Conservation (phyloP, 345 rosid species). For the Mangifera indica region DNA sequence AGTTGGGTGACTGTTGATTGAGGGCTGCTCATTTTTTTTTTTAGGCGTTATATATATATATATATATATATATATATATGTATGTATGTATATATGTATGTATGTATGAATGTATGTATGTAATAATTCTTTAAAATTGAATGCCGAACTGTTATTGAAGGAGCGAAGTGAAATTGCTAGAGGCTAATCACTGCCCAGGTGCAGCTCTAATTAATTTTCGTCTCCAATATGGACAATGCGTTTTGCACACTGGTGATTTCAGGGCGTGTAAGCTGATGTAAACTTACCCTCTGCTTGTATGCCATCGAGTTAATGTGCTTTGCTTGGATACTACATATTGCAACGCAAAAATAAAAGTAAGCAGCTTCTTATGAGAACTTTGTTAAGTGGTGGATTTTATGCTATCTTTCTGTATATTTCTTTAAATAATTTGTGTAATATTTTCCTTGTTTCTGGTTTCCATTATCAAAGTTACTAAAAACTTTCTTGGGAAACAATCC, state of each 20-base stretch:
- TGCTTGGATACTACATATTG: conserved; percentile 83
- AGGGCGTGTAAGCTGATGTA: conserved; percentile 71
- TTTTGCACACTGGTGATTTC: conserved; percentile 86
- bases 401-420: neutral
- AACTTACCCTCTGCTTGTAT: conserved; percentile 46
- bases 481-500: conserved; percentile 56
- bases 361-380: conserved; percentile 10
- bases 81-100: no score
- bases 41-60: conserved; percentile 28
- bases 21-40: neutral
- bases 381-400: neutral
- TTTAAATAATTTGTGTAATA: neutral
- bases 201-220: conserved; percentile 66
- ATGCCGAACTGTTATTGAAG: conserved; percentile 47
- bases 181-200: conserved; percentile 85
- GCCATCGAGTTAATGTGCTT: conserved; percentile 51
- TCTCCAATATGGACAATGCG: conserved; percentile 53
- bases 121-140: conserved; percentile 52
- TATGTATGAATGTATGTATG: no score
- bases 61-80: no score
- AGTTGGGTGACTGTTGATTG: neutral
- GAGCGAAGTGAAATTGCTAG: conserved; percentile 56
- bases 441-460: conserved; percentile 57
- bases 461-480: conserved; percentile 57
- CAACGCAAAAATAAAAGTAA: conserved; percentile 72